Evolutionary conservation across 1,284 basidiomycete species (phyloP).

Genomic region (Pascua guehoae): DNA sequence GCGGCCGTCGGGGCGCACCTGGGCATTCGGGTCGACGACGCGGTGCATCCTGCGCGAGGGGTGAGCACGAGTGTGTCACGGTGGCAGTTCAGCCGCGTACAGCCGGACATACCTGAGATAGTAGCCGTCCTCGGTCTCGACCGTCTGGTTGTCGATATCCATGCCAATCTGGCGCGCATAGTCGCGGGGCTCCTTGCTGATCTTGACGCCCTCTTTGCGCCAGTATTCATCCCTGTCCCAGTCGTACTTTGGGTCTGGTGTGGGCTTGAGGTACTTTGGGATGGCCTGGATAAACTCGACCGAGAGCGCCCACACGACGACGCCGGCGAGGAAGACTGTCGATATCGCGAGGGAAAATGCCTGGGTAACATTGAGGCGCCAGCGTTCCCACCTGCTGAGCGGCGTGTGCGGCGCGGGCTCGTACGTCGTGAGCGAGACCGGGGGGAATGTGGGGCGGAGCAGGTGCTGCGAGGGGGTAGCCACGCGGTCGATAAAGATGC

Average conservation of each 20-base stretch:
- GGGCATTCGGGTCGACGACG: slow-evolving; percentile 54
- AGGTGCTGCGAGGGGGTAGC: slow-evolving; percentile 47
- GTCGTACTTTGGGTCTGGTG: slow-evolving; percentile 29
- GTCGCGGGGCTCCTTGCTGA: slow-evolving; percentile 57
- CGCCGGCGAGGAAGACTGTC: slow-evolving; percentile 53
- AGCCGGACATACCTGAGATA: slow-evolving; percentile 45
- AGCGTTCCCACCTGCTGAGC: slow-evolving; percentile 26
- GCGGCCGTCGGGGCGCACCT: slow-evolving; percentile 50
- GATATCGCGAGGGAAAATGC: slow-evolving; percentile 53
- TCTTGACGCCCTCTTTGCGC: slow-evolving; percentile 51
- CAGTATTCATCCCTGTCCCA: slow-evolving; percentile 58
- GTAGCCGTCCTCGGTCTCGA: slow-evolving; percentile 61
- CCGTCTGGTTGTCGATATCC: slow-evolving; percentile 57
- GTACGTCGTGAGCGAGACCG: slow-evolving; percentile 45
- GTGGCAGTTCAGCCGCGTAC: neutral
- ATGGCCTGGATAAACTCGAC: slow-evolving; percentile 36
- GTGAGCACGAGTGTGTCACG: slow-evolving; percentile 4
- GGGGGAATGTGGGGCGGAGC: slow-evolving; percentile 47
- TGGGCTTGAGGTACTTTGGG: slow-evolving; percentile 35
- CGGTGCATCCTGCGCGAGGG: slow-evolving; percentile 51
- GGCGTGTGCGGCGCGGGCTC: slow-evolving; percentile 38
- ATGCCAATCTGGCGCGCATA: slow-evolving; percentile 58
- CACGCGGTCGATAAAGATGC: slow-evolving; percentile 47
- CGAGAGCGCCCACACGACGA: slow-evolving; percentile 49
- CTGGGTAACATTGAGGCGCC: slow-evolving; percentile 53